Conservation (phyloP, 371 early-diverging fungal species). For the Batkoa obscura region DNA sequence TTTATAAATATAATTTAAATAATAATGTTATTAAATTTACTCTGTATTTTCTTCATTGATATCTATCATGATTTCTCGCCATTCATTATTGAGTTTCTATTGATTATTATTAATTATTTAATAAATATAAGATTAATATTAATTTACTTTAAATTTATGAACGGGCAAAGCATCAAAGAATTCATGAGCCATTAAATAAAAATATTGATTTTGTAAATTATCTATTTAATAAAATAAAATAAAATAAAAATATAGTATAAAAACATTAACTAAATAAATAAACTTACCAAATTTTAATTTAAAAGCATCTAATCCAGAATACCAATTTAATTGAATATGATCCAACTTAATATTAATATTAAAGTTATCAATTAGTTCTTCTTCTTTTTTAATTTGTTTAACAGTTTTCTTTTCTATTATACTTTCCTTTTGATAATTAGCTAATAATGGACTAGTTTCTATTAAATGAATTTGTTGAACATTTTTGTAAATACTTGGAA, state of each 20-base stretch:
- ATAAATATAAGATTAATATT: not conserved
- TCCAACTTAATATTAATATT: not conserved
- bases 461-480: constrained; percentile 44
- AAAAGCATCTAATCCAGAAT: not conserved
- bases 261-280: too few species aligned
- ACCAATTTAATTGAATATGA: not conserved
- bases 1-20: not conserved
- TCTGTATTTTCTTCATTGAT: constrained; percentile 36
- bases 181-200: constrained; percentile 72
- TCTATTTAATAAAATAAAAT: not conserved
- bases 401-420: not conserved
- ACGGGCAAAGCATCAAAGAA: constrained; percentile 93
- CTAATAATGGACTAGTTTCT: constrained; percentile 36
- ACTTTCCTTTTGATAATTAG: not conserved
- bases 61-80: constrained; percentile 81
- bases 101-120: not conserved
- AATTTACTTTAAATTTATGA: constrained; percentile 52
- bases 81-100: constrained; percentile 49
- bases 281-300: too few species aligned
- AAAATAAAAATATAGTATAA: too few species aligned
- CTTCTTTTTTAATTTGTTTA: too few species aligned
- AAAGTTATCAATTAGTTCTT: too few species aligned
- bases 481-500: constrained; percentile 27
- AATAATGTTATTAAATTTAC: constrained; percentile 10
- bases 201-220: not conserved